Percentiles rank a stretch among this genome's conserved stretches.
phyloP scores from a whole-genome alignment of 1,284 basidiomycete species.

The Rhodotorula sp. region DNA sequence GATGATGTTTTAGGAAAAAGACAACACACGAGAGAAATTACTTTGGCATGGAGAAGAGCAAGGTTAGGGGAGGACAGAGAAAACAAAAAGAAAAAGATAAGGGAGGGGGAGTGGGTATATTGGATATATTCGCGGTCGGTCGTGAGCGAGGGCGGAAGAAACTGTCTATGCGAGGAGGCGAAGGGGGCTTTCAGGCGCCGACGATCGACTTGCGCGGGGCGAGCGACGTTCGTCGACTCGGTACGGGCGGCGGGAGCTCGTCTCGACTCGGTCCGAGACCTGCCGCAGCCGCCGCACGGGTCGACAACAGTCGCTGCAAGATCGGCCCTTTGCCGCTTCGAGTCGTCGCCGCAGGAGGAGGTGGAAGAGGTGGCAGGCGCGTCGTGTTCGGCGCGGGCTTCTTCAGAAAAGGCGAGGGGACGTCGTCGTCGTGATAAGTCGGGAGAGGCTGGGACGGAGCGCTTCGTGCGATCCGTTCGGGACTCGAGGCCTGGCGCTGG shows the following conservation, averaged over 20 bases:
- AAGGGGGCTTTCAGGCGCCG: not conserved
- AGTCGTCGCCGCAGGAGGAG: not conserved
- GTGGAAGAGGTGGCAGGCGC: not conserved
- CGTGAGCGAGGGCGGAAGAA: not conserved
- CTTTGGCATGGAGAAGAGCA: too few species aligned
- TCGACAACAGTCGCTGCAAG: conserved; percentile 21
- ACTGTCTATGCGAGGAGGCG: not conserved
- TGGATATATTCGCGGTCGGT: too few species aligned
- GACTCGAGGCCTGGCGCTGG: not conserved
- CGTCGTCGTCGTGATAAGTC: conserved; percentile 62
- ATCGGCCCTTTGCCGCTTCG: conserved; percentile 24
- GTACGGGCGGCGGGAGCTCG: not conserved
- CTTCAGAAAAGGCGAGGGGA: conserved; percentile 77
- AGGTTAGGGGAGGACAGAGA: too few species aligned
- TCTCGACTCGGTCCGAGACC: not conserved
- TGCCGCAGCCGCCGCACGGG: conserved; percentile 21
- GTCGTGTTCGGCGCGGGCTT: conserved; percentile 32
- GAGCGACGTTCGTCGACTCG: conserved; percentile 3
- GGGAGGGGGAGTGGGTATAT: too few species aligned
- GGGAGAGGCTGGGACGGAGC: not conserved
- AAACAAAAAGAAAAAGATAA: too few species aligned
- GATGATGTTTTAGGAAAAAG: too few species aligned
- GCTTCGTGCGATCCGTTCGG: not conserved
- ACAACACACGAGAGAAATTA: too few species aligned
- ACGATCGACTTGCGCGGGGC: conserved; percentile 14